phyloP scores from a whole-genome alignment of 140 eudicot species.

The Stevia rebaudiana region DNA sequence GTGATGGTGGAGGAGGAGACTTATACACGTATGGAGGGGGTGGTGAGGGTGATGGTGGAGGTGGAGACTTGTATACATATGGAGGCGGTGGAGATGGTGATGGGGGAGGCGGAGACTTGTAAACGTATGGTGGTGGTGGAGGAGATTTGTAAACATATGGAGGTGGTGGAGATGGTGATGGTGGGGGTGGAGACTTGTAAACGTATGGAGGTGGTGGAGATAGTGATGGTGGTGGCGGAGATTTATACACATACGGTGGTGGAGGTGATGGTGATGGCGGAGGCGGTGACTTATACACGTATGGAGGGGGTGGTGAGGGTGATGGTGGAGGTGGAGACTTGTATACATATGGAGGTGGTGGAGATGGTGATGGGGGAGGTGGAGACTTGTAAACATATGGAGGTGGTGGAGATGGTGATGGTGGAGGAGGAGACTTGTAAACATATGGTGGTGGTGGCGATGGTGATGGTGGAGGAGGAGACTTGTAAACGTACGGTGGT shows the following conservation, averaged over 20 bases:
- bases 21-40: conserved; percentile 3
- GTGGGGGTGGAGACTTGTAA: conserved; percentile 16
- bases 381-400: conserved; percentile 16
- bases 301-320: conserved; percentile 18
- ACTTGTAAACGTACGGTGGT: too few relatives aligned
- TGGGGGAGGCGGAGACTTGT: conserved; percentile 18
- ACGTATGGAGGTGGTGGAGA: conserved; percentile 15
- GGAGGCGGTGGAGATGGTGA: conserved; percentile 10
- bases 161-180: conserved; percentile 19
- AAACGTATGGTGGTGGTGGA: conserved; percentile 4
- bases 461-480: too few relatives aligned
- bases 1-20: conserved; percentile 20
- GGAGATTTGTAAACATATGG: conserved; percentile 12
- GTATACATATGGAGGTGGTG: background rate
- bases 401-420: background rate
- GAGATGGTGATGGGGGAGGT: conserved; percentile 16
- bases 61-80: background rate
- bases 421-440: too few relatives aligned
- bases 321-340: conserved; percentile 16
- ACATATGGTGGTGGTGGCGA: too few relatives aligned
- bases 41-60: conserved; percentile 2
- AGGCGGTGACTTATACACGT: background rate
- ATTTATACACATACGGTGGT: conserved; percentile 5
- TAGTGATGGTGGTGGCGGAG: conserved; percentile 6
- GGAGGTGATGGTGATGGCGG: conserved; percentile 19